These are phyloP conservation scores for Leccinum angustisporum DNA, from an alignment of 1,284 basidiomycete species.

Conservation along the genomic window DNA sequence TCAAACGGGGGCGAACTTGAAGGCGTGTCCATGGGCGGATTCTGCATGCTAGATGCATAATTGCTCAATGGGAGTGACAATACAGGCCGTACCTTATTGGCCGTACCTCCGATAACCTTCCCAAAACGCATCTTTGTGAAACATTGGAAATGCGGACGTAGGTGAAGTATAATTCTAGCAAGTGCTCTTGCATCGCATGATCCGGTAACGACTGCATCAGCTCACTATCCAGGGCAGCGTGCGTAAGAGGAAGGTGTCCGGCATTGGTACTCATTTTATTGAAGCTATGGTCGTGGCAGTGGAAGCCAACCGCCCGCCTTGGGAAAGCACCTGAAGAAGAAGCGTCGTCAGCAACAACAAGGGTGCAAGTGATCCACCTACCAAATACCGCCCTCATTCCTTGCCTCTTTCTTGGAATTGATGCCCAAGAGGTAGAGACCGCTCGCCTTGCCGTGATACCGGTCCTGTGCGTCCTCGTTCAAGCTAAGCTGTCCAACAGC, in stretches of 20 bases:
- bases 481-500: constrained; percentile 82
- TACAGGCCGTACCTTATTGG: neutral
- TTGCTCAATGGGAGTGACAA: neutral
- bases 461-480: constrained; percentile 79
- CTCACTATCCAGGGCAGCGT: constrained; percentile 37
- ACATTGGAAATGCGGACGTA: constrained; percentile 70
- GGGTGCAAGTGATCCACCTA: constrained; percentile 28
- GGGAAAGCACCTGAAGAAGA: constrained; percentile 45
- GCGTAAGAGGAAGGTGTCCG: constrained; percentile 14
- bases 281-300: constrained; percentile 34
- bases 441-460: constrained; percentile 78
- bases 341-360: constrained; percentile 5
- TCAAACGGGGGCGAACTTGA: constrained; percentile 33
- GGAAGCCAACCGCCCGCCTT: constrained; percentile 70
- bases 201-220: constrained; percentile 49
- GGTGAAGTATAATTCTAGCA: constrained; percentile 75
- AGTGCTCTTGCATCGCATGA: constrained; percentile 56
- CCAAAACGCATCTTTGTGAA: constrained; percentile 71
- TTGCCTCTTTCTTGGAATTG: constrained; percentile 56
- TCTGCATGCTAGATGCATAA: constrained; percentile 23
- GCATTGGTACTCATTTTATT: constrained; percentile 8
- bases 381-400: constrained; percentile 82
- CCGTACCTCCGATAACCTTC: constrained; percentile 54
- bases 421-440: constrained; percentile 75
- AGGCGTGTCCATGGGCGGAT: constrained; percentile 26